These are phyloP conservation scores for Chaetothyriales sp. DNA, from an alignment of 2,329 filamentous ascomycete species.

Conservation along the genomic window DNA sequence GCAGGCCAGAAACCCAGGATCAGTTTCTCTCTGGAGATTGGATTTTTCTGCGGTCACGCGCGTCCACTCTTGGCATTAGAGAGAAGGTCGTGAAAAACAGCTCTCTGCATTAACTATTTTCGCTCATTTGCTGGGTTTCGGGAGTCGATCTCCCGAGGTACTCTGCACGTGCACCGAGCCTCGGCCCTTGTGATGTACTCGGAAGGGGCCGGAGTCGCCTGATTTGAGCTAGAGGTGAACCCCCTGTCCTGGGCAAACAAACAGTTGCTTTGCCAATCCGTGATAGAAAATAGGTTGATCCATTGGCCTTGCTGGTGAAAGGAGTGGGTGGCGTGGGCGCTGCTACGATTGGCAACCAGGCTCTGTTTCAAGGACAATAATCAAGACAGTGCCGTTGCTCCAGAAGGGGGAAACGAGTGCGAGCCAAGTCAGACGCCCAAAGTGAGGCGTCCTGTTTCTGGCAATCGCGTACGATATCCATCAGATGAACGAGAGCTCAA, in stretches of 20 bases:
- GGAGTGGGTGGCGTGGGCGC: not conserved
- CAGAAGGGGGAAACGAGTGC: no score
- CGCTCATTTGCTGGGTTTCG: not conserved
- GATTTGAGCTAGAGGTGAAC: not conserved
- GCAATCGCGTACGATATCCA: no score
- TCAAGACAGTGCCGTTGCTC: not conserved
- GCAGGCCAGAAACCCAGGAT: not conserved
- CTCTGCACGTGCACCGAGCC: not conserved
- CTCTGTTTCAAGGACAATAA: not conserved
- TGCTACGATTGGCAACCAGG: not conserved
- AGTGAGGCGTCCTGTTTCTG: no score
- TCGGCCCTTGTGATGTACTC: not conserved
- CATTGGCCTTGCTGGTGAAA: not conserved
- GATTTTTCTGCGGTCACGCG: not conserved
- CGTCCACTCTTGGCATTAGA: not conserved
- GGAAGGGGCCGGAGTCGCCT: not conserved
- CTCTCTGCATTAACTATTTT: no score
- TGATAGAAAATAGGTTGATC: not conserved
- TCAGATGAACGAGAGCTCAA: no score
- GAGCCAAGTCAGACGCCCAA: no score
- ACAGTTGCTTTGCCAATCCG: not conserved
- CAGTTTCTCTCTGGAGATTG: not conserved
- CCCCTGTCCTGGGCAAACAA: not conserved
- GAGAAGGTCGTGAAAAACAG: no score
- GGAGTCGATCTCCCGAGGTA: not conserved